Base-by-base conservation (phyloP, 257 asterid species). In the Solanum dulcamara region DNA sequence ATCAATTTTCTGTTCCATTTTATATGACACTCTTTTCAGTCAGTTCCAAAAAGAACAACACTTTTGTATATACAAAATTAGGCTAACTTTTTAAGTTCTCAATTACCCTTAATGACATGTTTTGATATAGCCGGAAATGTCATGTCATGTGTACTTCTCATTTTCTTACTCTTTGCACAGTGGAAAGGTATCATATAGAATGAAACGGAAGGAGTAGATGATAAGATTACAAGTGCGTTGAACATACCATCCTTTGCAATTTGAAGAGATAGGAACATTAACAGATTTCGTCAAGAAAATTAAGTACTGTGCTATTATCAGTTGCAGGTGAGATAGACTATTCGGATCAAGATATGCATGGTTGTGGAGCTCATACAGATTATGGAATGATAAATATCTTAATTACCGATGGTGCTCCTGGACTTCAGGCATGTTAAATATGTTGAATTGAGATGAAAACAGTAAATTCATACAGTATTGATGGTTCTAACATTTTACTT, bases 351-450 rank as follows among this genome's bases (percentile, higher is more conserved):
- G 86, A 87, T 83, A 86, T 86, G 67, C 89, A 79, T 72, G 93
- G 96, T 81, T 92, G 93, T 83, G 92, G 92, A 66, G 92, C 94
- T 84, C 96, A 92, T 90, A 91, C 94, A 67, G 96, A 92, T 88
- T 92, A 87, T 88, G 96, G 94, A 81, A 91, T 91, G 94, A 80
- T 91, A 75, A 92, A 92, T 81, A 91, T 92, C 84, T 90, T 92
- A 42, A 88, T 89, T 12, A 84, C 94, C 12, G 91, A 91, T 85
- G 92, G 93, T 80, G 86, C 89, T 32, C 81, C 86, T 57, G 93
- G 92, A 60, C 93, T 92, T 85, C 91, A 92, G 90, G 93, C 74
- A 91, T 64, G 87, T 88, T 70, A 75, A 9, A 10, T n/a, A n/a
- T n/a, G n/a, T n/a, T n/a, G n/a, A n/a, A 7, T 9, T 67, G 12